A percentile compares a stretch with the other conserved stretches of the same genome.
Evolutionary conservation across 1,284 basidiomycete species (phyloP).

Genomic region (Cutaneotrichosporon mucoides): DNA sequence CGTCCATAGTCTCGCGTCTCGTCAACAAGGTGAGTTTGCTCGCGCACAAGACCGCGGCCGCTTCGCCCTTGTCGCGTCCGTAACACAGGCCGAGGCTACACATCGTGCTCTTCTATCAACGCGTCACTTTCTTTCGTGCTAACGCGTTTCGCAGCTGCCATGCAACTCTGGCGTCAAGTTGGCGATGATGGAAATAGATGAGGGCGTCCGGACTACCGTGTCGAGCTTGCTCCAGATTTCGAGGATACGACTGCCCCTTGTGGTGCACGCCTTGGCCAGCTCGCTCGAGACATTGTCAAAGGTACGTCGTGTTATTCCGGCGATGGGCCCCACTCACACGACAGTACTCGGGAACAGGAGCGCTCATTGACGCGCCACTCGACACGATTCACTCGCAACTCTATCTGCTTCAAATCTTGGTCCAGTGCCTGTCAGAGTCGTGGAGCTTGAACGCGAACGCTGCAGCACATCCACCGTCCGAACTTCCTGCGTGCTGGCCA

Average conservation of each 20-base stretch:
- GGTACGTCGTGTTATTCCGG: conserved; percentile 53
- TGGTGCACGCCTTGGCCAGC: conserved; percentile 70
- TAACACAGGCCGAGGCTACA: neutral
- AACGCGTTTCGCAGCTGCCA: conserved; percentile 60
- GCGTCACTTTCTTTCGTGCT: neutral
- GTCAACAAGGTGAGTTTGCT: conserved; percentile 38
- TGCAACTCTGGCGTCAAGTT: conserved; percentile 72
- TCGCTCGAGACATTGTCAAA: conserved; percentile 71
- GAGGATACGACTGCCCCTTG: conserved; percentile 67
- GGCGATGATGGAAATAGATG: conserved; percentile 68
- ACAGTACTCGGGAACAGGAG: conserved; percentile 43
- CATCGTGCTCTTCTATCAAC: neutral
- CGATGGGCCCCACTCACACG: conserved; percentile 27
- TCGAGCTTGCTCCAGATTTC: conserved; percentile 74
- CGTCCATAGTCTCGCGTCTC: conserved; percentile 33
- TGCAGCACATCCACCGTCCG: conserved; percentile 16
- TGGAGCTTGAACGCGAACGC: conserved; percentile 53
- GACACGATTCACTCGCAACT: conserved; percentile 84
- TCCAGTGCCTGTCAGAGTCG: conserved; percentile 68
- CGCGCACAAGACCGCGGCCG: neutral
- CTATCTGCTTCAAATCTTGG: conserved; percentile 79
- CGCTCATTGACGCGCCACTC: conserved; percentile 54
- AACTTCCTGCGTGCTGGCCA: conserved; percentile 52
- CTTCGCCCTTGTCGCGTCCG: no score
- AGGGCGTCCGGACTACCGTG: conserved; percentile 66